A percentile compares a stretch with the other conserved stretches of the same genome.
These are phyloP conservation scores for Zygosaccharomyces sapae DNA, from an alignment of 1,139 yeast genomes.

Conservation along the genomic window DNA sequence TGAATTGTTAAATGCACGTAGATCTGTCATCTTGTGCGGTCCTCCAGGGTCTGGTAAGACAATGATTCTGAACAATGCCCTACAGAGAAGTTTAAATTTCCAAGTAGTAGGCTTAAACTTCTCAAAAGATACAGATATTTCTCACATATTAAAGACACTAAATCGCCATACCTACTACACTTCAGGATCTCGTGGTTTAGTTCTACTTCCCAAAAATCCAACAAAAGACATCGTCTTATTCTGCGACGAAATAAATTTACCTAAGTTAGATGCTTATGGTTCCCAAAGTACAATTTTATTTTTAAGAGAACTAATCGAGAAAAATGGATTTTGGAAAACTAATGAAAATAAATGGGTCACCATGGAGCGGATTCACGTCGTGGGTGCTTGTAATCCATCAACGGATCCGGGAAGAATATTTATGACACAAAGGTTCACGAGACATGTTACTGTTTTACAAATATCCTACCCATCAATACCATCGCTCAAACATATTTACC, in stretches of 20 bases:
- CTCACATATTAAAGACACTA: conserved; percentile 56
- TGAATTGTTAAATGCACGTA: conserved; percentile 53
- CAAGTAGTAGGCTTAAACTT: conserved; percentile 72
- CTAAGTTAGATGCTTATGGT: conserved; percentile 68
- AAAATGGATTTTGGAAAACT: conserved; percentile 72
- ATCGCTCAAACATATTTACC: conserved; percentile 67
- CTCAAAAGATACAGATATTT: conserved; percentile 75
- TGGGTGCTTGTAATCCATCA: conserved; percentile 94
- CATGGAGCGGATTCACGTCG: conserved; percentile 67
- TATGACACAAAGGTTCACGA: conserved; percentile 59
- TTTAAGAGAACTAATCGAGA: conserved; percentile 70
- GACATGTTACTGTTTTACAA: conserved; percentile 64
- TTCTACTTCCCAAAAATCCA: conserved; percentile 54
- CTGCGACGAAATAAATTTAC: conserved; percentile 90
- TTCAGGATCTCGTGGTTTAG: conserved; percentile 48
- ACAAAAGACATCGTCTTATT: conserved; percentile 80
- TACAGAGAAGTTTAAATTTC: conserved; percentile 54
- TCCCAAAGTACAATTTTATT: conserved; percentile 73
- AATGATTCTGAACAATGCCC: conserved; percentile 73
- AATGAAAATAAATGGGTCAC: conserved; percentile 62
- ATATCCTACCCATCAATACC: conserved; percentile 74
- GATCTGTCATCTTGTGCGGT: conserved; percentile 75
- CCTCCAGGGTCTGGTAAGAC: conserved; percentile 99
- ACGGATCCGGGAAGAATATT: conserved; percentile 69
- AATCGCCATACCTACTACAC: conserved; percentile 70